phyloP scores from a whole-genome alignment of 2,329 filamentous ascomycete genomes.

The Xenoacremonium recifei region DNA sequence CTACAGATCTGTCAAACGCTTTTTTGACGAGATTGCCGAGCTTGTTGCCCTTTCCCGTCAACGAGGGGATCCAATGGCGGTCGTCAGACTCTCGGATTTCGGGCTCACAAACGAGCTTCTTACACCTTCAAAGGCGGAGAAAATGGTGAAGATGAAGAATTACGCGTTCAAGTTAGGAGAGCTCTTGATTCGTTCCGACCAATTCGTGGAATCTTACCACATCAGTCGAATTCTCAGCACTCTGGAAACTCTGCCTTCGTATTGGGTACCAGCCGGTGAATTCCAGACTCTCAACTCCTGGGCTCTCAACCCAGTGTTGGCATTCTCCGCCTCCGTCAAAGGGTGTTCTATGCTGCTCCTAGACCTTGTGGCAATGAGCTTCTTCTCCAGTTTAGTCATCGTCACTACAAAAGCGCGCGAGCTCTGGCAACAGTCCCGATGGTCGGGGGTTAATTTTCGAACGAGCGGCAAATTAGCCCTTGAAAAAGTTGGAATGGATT shows the following conservation, averaged over 20 bases:
- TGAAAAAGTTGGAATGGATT: constrained; percentile 13
- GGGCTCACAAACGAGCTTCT: constrained; percentile 10
- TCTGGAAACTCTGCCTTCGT: constrained; percentile 22
- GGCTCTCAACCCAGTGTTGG: constrained; percentile 14
- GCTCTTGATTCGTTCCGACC: constrained; percentile 11
- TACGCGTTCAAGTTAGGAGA: constrained; percentile 9
- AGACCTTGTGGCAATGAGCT: constrained; percentile 2
- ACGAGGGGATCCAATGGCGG: background rate
- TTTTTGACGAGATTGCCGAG: constrained; percentile 25
- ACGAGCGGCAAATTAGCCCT: background rate
- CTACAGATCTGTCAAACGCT: constrained; percentile 16
- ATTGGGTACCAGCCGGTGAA: constrained; percentile 18
- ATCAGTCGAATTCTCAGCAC: constrained; percentile 21
- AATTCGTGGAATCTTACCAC: constrained; percentile 7
- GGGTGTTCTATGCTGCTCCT: constrained; percentile 2
- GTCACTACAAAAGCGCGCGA: background rate
- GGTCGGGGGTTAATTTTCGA: too few relatives aligned
- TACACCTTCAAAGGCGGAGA: constrained; percentile 2
- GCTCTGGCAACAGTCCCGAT: constrained; percentile 2
- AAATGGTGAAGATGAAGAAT: constrained; percentile 5
- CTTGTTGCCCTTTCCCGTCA: constrained; percentile 13
- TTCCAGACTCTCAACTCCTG: constrained; percentile 13
- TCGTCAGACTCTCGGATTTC: constrained; percentile 19
- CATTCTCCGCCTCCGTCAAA: constrained; percentile 1
- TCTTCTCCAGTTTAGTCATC: constrained; percentile 9